phyloP scores from a whole-genome alignment of 169 alveolate species.

The Babesia bigemina region DNA sequence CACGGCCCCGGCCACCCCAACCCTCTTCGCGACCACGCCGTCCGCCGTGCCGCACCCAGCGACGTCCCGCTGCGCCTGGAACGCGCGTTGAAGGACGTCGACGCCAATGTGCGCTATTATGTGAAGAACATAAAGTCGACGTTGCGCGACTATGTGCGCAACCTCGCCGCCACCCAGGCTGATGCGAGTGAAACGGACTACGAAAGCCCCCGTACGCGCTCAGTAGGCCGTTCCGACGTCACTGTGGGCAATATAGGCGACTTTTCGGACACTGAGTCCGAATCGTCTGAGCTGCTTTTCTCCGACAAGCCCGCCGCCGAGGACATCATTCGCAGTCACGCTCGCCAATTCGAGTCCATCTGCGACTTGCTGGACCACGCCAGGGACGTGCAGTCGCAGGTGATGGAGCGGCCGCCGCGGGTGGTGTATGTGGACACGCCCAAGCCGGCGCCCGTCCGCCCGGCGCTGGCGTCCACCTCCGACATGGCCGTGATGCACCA shows the following conservation, averaged over 20 bases:
- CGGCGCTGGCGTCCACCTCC: background rate
- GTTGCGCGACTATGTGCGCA: constrained; percentile 12
- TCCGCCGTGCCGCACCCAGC: background rate
- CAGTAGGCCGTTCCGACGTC: constrained; percentile 24
- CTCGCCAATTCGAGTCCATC: constrained; percentile 34
- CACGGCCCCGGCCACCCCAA: background rate
- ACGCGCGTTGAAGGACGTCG: constrained; percentile 6
- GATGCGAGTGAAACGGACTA: constrained; percentile 29
- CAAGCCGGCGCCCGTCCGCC: background rate
- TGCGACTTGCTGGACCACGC: constrained; percentile 28
- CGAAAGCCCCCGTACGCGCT: constrained; percentile 12
- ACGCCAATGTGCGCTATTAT: constrained; percentile 22
- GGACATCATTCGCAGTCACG: constrained; percentile 27
- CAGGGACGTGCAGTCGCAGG: constrained; percentile 13
- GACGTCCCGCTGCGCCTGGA: background rate
- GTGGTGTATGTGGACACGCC: constrained; percentile 18
- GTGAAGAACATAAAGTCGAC: constrained; percentile 26
- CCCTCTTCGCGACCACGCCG: background rate
- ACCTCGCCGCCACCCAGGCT: constrained; percentile 6
- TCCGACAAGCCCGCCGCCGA: constrained; percentile 24
- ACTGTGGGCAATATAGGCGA: constrained; percentile 7
- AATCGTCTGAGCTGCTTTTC: background rate
- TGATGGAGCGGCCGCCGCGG: constrained; percentile 1
- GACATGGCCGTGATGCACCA: constrained; percentile 60
- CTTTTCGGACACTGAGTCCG: constrained; percentile 5